Percentiles rank a stretch among this genome's conserved stretches.
phyloP scores from a whole-genome alignment of 192 early-diverging fungal species.

The Paraglomus brasilianum region DNA sequence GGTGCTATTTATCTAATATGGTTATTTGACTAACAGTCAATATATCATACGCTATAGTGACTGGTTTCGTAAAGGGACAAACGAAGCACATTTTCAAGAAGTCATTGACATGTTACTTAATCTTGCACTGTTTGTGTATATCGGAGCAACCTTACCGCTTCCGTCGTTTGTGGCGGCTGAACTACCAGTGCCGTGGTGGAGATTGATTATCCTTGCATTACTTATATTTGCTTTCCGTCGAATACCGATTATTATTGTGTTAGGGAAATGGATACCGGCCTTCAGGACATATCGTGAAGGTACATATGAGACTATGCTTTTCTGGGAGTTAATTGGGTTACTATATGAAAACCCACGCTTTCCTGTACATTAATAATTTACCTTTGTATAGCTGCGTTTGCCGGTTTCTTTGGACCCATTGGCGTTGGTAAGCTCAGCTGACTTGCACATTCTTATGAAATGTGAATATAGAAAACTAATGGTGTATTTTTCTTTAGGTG shows the following conservation, averaged over 20 bases:
- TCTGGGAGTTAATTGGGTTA: neutral
- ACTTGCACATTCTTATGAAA: neutral
- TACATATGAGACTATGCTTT: neutral
- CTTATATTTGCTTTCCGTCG: slow-evolving; percentile 70
- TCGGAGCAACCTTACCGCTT: slow-evolving; percentile 80
- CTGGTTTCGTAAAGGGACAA: slow-evolving; percentile 83
- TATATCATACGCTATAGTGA: slow-evolving; percentile 40
- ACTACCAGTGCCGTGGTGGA: slow-evolving; percentile 58
- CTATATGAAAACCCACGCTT: too few species aligned
- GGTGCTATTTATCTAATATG: too few species aligned
- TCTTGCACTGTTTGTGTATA: slow-evolving; percentile 85
- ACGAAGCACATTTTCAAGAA: slow-evolving; percentile 86
- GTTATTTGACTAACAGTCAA: neutral
- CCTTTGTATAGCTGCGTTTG: slow-evolving; percentile 57
- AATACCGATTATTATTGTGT: slow-evolving; percentile 64
- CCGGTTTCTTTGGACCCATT: slow-evolving; percentile 92
- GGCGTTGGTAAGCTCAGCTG: slow-evolving; percentile 53
- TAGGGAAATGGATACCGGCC: slow-evolving; percentile 67
- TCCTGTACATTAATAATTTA: neutral
- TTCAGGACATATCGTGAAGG: slow-evolving; percentile 65
- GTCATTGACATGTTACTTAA: slow-evolving; percentile 87
- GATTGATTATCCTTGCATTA: slow-evolving; percentile 59
- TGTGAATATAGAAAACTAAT: neutral
- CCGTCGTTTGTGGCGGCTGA: slow-evolving; percentile 54
- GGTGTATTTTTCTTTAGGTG: slow-evolving; percentile 39